Base-by-base conservation (phyloP, 2,329 filamentous ascomycete genomes). In the Xylaria arbuscula region DNA sequence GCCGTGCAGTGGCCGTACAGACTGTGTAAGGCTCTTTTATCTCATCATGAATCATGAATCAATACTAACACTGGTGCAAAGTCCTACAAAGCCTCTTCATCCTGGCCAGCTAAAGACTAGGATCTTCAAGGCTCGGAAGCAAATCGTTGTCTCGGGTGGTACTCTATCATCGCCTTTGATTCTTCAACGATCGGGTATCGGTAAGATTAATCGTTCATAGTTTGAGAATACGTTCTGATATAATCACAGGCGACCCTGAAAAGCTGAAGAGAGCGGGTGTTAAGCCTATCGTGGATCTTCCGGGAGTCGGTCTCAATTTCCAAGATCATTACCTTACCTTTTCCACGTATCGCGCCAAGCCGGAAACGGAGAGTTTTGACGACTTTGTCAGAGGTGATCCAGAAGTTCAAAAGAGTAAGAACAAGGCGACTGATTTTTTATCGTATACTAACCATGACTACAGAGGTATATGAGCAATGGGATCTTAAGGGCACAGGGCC, bases 401-500 rank as follows among this genome's bases (percentile, higher is more conserved):
- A 0, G 88, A 90, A 65, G 85, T 89, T 0, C 92, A 95, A 78
- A 91, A 93, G 80, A 80, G 83, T 82, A 78, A 74, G 82, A 64
- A 2, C 7, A n/a, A 1, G 8, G 15, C 0, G 6, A 45, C 24
- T 13, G 15, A 15, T 3, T 36, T 15, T 19, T 2, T 8, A 5
- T 1, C 7, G 1, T 38, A 45, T 54, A 17, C 70, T 76, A 68
- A 76, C 42, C 0, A 15, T 28, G 7, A 38, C 2, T 11, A 3
- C 34, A 86, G 86, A 81, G 71, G 89, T 94, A 8, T 94, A 89
- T 69, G 86, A 93, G 1, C 91, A 94, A 77, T 94, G 92, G 92
- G 89, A 93, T 69, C 79, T 90, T 70, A 93, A 93, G 75, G 92
- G 92, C 2, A 94, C 92, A 2, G 92, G 92, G 0, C 92, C 92